Conservation (phyloP, 768 basidiomycete species). For the Cystobasidium ongulense region DNA sequence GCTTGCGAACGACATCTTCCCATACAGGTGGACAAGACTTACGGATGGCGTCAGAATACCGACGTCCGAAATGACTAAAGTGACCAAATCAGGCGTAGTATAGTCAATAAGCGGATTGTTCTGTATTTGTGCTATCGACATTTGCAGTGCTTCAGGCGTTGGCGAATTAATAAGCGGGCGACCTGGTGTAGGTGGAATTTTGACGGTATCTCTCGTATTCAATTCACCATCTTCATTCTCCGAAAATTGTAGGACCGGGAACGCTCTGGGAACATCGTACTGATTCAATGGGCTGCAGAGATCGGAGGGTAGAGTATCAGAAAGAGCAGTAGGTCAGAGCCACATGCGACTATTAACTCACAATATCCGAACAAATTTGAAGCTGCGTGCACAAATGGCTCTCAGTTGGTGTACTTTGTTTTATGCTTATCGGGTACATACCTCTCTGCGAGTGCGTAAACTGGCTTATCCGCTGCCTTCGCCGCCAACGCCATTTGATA, state of each 20-base stretch:
- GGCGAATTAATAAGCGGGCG: conserved; percentile 21
- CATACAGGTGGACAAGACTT: background rate
- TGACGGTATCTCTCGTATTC: background rate
- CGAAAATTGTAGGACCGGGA: conserved; percentile 17
- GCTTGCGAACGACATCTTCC: background rate
- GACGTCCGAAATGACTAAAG: conserved; percentile 31
- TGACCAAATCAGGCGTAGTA: conserved; percentile 33
- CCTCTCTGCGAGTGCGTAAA: conserved; percentile 55
- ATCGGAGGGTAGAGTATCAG: background rate
- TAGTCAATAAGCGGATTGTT: conserved; percentile 34
- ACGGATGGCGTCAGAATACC: conserved; percentile 33
- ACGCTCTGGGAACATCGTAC: conserved; percentile 30
- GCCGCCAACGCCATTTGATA: conserved; percentile 96
- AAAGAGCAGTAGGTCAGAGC: background rate
- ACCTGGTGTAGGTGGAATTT: conserved; percentile 16
- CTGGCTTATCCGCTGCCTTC: conserved; percentile 85
- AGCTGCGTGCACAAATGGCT: conserved; percentile 1
- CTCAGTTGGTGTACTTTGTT: background rate
- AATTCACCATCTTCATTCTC: conserved; percentile 5
- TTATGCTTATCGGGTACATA: background rate
- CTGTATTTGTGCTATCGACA: conserved; percentile 33
- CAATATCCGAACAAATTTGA: conserved; percentile 35
- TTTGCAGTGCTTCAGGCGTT: conserved; percentile 24
- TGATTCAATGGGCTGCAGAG: conserved; percentile 28
- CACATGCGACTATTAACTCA: background rate